Conservation (phyloP, 1,139 yeast genomes). For the Blastobotrys buckinghamii region DNA sequence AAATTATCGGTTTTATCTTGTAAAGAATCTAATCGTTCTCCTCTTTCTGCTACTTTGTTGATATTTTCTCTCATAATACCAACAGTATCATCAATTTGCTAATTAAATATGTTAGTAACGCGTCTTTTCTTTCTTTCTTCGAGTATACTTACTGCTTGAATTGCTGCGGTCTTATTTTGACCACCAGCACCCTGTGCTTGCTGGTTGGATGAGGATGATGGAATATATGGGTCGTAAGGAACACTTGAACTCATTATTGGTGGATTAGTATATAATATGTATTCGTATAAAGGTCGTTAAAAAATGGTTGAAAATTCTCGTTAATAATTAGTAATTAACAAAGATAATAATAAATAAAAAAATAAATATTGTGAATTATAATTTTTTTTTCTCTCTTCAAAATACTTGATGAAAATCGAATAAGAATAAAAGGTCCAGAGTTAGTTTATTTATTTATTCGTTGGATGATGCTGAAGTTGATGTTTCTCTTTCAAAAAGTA, state of each 20-base stretch:
- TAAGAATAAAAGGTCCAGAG: too few relatives aligned
- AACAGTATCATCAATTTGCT: slow-evolving; percentile 94
- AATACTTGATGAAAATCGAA: too few relatives aligned
- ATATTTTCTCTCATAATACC: slow-evolving; percentile 98
- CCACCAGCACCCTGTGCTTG: slow-evolving; percentile 36
- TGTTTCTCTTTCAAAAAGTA: too few relatives aligned
- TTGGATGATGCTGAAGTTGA: too few relatives aligned
- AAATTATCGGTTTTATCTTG: slow-evolving; percentile 93
- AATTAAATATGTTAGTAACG: slow-evolving; percentile 10
- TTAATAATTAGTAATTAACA: too few relatives aligned
- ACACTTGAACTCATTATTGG: slow-evolving; percentile 66
- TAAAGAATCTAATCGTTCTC: slow-evolving; percentile 87
- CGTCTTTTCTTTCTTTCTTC: background rate
- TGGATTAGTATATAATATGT: too few relatives aligned
- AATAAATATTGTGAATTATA: too few relatives aligned
- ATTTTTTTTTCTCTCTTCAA: too few relatives aligned
- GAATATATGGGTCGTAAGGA: slow-evolving; percentile 88
- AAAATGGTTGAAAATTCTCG: background rate
- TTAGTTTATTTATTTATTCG: too few relatives aligned
- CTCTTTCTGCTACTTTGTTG: slow-evolving; percentile 91
- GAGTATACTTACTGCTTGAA: slow-evolving; percentile 60
- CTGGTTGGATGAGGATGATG: slow-evolving; percentile 43
- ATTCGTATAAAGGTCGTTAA: background rate
- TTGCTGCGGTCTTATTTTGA: slow-evolving; percentile 62
- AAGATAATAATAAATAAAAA: background rate